These are phyloP conservation scores for Mycena latifolia DNA, from an alignment of 768 basidiomycete species.

Conservation along the genomic window DNA sequence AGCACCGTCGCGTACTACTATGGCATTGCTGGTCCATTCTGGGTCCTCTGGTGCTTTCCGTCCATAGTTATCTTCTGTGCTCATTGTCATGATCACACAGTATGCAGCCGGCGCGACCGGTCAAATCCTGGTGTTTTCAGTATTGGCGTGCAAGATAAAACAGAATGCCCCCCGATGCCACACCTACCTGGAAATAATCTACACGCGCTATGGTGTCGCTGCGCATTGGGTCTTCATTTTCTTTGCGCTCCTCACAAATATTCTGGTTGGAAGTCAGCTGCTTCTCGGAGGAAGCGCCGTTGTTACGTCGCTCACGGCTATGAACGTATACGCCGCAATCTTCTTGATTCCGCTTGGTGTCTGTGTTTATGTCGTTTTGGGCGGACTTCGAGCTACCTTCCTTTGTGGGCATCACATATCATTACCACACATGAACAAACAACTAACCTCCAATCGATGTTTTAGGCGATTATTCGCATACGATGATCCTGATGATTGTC, in stretches of 20 bases:
- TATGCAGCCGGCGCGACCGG: conserved; percentile 66
- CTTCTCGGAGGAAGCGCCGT: conserved; percentile 62
- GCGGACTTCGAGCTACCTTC: conserved; percentile 59
- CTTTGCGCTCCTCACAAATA: conserved; percentile 63
- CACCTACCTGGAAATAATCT: conserved; percentile 70
- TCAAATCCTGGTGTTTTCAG: conserved; percentile 65
- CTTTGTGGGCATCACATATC: conserved; percentile 52
- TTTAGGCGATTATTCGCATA: conserved; percentile 31
- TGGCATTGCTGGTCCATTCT: conserved; percentile 66
- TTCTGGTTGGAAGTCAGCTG: conserved; percentile 64
- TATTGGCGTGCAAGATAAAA: conserved; percentile 69
- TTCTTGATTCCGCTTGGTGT: conserved; percentile 61
- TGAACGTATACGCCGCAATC: conserved; percentile 57
- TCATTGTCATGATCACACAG: conserved; percentile 47
- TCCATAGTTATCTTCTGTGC: neutral
- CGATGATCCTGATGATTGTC: conserved; percentile 37
- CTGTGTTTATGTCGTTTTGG: conserved; percentile 56
- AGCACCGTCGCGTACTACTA: conserved; percentile 66
- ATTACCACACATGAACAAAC: too few species aligned
- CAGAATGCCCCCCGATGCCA: conserved; percentile 70
- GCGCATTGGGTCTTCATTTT: conserved; percentile 65
- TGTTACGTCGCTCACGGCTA: conserved; percentile 59
- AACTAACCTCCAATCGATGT: too few species aligned
- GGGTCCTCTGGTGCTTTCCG: neutral
- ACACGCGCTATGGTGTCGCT: conserved; percentile 59